Base-by-base conservation (phyloP, 352 stramenopile genomes). In the Pythium myriotylum region DNA sequence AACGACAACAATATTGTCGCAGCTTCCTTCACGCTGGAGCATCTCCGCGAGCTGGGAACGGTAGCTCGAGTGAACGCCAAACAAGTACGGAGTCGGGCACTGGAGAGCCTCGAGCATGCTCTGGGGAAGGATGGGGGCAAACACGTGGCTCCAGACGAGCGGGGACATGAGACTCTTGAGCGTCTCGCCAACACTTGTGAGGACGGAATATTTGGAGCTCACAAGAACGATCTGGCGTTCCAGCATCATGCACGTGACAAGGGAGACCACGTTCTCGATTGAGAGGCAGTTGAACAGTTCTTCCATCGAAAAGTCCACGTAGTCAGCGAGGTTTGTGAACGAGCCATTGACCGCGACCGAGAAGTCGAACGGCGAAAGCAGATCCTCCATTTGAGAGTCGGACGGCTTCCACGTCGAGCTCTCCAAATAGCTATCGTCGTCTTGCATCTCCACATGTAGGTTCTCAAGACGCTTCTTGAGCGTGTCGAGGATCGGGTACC, bases 81-180 rank as follows among this genome's bases (percentile, higher is more conserved):
- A 95, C n/a, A 95, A 48, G 49, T 89, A 95, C 20, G 86, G 86
- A 9, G 86, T 95, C 41, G 86, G 86, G 51, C 86, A 95, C 58
- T 95, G 86, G 26, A 95, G 73, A 19, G 78, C 89, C 54, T 93
- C 86, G 8, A 92, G 70, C 82, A 95, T 93, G 43, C 70, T 84
- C 52, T 85, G 80, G 4, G 87, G 87, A 20, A 96, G 49, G 37
- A 96, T 88, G 12, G 84, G 87, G 1, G 80, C 81, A 62, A 95
- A 96, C 23, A 94, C 81, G 48, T 96, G 88, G 40, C 86, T 91
- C 88, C 88, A 96, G 45, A 88, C 51, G 3, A 96, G 63, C 37
- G 89, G 89, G 3, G 74, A 53, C 45, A 96, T 80, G 35, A 96
- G 77, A 23, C 72, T 79, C 62, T 89, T 88, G 17, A 95, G 70